These are phyloP conservation scores for Phytophthora pluvialis DNA, from an alignment of 352 stramenopile species.

Conservation along the genomic window DNA sequence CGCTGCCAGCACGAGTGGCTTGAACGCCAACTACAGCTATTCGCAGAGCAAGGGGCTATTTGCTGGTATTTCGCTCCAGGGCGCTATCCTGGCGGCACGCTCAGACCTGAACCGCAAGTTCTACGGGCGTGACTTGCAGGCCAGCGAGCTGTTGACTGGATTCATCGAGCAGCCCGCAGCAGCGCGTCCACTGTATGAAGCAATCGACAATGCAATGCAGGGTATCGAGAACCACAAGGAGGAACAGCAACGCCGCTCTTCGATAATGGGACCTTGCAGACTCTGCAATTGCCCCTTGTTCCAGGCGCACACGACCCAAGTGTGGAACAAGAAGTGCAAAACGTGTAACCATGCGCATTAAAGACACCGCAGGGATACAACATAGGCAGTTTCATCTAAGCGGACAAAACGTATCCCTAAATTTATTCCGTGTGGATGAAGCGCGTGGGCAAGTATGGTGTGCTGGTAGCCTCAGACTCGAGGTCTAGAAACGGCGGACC, in stretches of 20 bases:
- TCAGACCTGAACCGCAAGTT: slow-evolving; percentile 92
- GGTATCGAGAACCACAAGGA: slow-evolving; percentile 54
- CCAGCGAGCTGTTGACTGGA: slow-evolving; percentile 53
- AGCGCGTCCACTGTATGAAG: slow-evolving; percentile 62
- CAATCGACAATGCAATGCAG: slow-evolving; percentile 62
- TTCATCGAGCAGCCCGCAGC: slow-evolving; percentile 54
- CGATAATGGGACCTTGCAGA: slow-evolving; percentile 58
- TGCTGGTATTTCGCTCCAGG: slow-evolving; percentile 90
- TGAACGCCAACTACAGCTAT: slow-evolving; percentile 94
- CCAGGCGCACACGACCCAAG: slow-evolving; percentile 61
- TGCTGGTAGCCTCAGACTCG: too few relatives aligned
- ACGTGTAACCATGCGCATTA: slow-evolving; percentile 71
- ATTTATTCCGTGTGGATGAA: neutral
- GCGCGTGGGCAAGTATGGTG: too few relatives aligned
- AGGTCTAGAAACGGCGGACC: too few relatives aligned
- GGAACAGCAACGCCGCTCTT: slow-evolving; percentile 45
- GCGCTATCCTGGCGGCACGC: slow-evolving; percentile 79
- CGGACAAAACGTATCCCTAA: too few relatives aligned
- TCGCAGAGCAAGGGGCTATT: slow-evolving; percentile 92
- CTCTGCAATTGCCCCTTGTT: slow-evolving; percentile 71
- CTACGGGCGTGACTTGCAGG: slow-evolving; percentile 74
- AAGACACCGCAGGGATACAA: neutral
- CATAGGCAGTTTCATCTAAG: neutral
- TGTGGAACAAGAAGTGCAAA: slow-evolving; percentile 83
- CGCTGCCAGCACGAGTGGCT: slow-evolving; percentile 53